These are phyloP conservation scores for Diospyros lotus DNA, from an alignment of 148 eudicot genomes.

Conservation along the genomic window DNA sequence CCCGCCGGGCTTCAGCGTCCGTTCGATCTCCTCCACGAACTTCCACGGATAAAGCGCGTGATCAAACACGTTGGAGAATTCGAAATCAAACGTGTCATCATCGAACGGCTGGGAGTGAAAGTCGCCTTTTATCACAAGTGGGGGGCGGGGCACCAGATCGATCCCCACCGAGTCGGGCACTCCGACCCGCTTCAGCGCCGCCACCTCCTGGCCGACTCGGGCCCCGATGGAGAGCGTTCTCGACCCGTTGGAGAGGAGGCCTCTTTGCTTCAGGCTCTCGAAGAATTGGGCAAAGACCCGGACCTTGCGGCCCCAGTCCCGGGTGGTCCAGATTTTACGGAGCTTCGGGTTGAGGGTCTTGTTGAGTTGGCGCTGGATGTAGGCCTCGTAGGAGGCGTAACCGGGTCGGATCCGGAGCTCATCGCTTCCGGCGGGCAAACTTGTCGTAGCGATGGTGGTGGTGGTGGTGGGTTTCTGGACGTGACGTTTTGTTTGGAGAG, in stretches of 20 bases:
- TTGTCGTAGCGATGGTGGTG: slow-evolving; percentile 1
- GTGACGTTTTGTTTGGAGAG: too few species aligned
- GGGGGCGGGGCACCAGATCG: slow-evolving; percentile 77
- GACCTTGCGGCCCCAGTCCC: slow-evolving; percentile 82
- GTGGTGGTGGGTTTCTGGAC: background rate
- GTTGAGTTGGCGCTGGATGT: slow-evolving; percentile 65
- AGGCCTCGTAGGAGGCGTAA: slow-evolving; percentile 60
- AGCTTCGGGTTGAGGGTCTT: slow-evolving; percentile 82
- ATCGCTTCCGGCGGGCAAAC: slow-evolving; percentile 1
- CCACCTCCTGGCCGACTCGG: slow-evolving; percentile 86
- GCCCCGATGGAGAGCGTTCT: slow-evolving; percentile 67
- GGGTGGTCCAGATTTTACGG: slow-evolving; percentile 68
- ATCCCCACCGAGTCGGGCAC: slow-evolving; percentile 61
- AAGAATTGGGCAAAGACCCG: slow-evolving; percentile 57
- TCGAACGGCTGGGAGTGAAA: slow-evolving; percentile 70
- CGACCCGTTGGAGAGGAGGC: slow-evolving; percentile 33
- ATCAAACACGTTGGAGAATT: slow-evolving; percentile 83
- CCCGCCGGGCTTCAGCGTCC: slow-evolving; percentile 69
- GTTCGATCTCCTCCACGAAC: slow-evolving; percentile 70
- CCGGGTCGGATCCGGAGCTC: slow-evolving; percentile 73
- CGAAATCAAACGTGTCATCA: slow-evolving; percentile 52
- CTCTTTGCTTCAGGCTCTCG: slow-evolving; percentile 19
- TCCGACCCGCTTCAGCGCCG: slow-evolving; percentile 55
- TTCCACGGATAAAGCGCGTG: slow-evolving; percentile 68
- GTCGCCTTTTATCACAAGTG: slow-evolving; percentile 63